Evolutionary conservation across 441 rosid genomes (phyloP), one percentile per base, ranked within the genome.

Genomic region (Gossypium lobatum): DNA sequence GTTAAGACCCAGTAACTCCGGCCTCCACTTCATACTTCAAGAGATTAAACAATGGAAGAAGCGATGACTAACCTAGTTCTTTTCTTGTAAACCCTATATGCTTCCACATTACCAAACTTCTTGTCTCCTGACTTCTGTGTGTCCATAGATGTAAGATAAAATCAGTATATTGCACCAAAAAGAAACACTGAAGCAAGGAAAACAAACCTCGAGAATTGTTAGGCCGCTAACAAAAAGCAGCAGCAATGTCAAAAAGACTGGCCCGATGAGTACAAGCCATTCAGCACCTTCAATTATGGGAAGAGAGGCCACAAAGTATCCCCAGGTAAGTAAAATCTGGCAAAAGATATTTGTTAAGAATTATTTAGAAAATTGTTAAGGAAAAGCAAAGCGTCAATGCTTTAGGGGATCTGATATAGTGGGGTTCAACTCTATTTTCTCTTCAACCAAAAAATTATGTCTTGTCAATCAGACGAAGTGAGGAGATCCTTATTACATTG

Each of bases 321-420:
- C 98, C 97, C 98, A 92, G 92, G 92, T 87, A 0, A 92, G 89
- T 20, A 92, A 74, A 74, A 94, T 88, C 98, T 94, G 88, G 60
- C 2, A 18, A 77, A 58, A 23, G 39, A 25, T 45, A 75, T 62
- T 73, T 28, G 54, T 34, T 25, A 39, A 57, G 62, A 16, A 23
- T 61, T 45, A 28, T 9, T 76, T 57, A 52, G 13, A 42, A 70
- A 53, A 52, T 58, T n/a, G 46, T 46, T 18, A 50, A 72, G 6
- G 18, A 31, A 61, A 13, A 4, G 18, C 31, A 28, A 65, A n/a
- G 54, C 2, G 61, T 20, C 20, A 59, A 45, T 28, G 46, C 46
- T 48, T 13, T 26, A 20, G 31, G 11, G 70, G 31, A 31, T 10
- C 53, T 18, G 28, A 18, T 20, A 39, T 39, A 39, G 17, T 64